phyloP scores from a whole-genome alignment of 495 filamentous ascomycete species.

The Clavariopsis aquatica region DNA sequence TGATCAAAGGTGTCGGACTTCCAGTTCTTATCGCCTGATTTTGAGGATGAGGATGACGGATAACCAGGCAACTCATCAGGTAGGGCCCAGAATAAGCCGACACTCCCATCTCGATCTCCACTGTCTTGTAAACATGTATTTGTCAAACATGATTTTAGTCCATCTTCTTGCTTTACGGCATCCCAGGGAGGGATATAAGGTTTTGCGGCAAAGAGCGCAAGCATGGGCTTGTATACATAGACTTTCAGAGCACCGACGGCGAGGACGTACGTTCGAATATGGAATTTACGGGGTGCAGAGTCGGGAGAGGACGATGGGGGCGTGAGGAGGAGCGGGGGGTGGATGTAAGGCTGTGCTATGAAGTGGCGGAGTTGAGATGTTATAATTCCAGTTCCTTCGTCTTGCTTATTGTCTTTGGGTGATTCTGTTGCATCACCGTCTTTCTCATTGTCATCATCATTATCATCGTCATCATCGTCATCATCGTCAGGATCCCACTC shows the following conservation, averaged over 20 bases:
- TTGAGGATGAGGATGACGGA: neutral
- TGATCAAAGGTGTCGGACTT: slow-evolving; percentile 67
- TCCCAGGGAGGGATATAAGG: slow-evolving; percentile 57
- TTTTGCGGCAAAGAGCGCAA: slow-evolving; percentile 82
- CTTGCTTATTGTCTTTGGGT: slow-evolving; percentile 38
- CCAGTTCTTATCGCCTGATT: slow-evolving; percentile 44
- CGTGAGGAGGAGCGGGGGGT: slow-evolving; percentile 77
- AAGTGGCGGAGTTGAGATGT: slow-evolving; percentile 95
- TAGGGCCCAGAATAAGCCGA: slow-evolving; percentile 71
- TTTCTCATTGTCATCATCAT: too few relatives aligned
- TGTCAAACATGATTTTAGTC: slow-evolving; percentile 76
- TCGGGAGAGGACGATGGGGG: slow-evolving; percentile 38
- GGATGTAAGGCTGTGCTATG: slow-evolving; percentile 92
- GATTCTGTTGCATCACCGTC: too few relatives aligned
- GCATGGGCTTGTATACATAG: slow-evolving; percentile 86
- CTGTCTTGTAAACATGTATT: slow-evolving; percentile 87
- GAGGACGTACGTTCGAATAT: slow-evolving; percentile 88
- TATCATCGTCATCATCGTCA: slow-evolving; percentile 61
- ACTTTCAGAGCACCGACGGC: slow-evolving; percentile 73
- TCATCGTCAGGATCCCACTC: slow-evolving; percentile 68
- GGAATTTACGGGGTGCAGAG: slow-evolving; percentile 75
- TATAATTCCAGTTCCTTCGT: slow-evolving; percentile 60
- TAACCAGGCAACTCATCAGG: slow-evolving; percentile 42
- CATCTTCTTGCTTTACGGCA: slow-evolving; percentile 31
- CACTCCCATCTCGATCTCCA: slow-evolving; percentile 59